phyloP scores from a whole-genome alignment of 2,329 filamentous ascomycete genomes.

The Atkinsonella texensis region DNA sequence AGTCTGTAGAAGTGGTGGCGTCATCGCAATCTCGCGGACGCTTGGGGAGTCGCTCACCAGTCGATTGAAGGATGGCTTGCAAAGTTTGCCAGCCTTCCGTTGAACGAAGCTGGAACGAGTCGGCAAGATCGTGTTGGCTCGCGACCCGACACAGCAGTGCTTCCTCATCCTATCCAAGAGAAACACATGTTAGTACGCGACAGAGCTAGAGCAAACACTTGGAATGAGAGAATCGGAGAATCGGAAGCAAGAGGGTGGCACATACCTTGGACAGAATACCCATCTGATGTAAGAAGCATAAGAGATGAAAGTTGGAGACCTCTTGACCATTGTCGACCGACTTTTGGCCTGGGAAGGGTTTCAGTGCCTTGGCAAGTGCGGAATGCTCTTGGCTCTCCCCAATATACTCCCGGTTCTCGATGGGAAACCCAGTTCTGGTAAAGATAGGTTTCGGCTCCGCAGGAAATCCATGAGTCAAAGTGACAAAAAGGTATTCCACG shows the following conservation, averaged over 20 bases:
- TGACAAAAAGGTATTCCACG: constrained; percentile 91
- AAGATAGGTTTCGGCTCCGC: constrained; percentile 68
- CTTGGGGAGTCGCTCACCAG: constrained; percentile 91
- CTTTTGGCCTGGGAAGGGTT: constrained; percentile 46
- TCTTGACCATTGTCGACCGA: constrained; percentile 50
- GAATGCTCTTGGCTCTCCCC: constrained; percentile 75
- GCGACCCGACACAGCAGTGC: constrained; percentile 75
- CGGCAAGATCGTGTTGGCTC: constrained; percentile 65
- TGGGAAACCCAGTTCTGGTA: constrained; percentile 61
- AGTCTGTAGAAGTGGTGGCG: constrained; percentile 13
- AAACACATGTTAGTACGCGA: not conserved
- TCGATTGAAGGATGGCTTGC: constrained; percentile 85
- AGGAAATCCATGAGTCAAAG: constrained; percentile 92
- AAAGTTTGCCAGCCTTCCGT: constrained; percentile 90
- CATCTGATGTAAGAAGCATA: constrained; percentile 76
- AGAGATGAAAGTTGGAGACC: constrained; percentile 85
- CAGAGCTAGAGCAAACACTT: not conserved
- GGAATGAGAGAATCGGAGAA: not conserved
- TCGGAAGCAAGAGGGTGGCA: constrained; percentile 7
- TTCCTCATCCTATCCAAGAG: constrained; percentile 64
- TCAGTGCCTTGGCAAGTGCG: constrained; percentile 55
- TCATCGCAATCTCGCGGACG: constrained; percentile 37
- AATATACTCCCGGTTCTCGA: constrained; percentile 82
- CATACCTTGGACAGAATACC: constrained; percentile 75
- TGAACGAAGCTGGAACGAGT: constrained; percentile 72